Conservation (phyloP, 2,329 filamentous ascomycete genomes). For the Didymella lethalis region DNA sequence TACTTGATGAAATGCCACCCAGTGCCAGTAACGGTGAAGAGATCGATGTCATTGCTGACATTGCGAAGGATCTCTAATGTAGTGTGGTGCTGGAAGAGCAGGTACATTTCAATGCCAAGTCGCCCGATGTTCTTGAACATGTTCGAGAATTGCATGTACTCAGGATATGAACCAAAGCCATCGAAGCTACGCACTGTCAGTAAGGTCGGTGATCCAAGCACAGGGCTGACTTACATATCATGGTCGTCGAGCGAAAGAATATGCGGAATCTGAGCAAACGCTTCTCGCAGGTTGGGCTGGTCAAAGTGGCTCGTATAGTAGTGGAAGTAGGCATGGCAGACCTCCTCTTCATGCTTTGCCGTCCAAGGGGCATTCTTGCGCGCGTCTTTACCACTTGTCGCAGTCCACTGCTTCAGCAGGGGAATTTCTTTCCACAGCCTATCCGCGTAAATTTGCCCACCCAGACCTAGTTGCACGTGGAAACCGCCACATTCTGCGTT, state of each 20-base stretch:
- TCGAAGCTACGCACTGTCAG: constrained; percentile 73
- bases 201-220: not conserved
- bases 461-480: constrained; percentile 89
- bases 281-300: constrained; percentile 91
- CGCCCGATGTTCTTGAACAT: constrained; percentile 99
- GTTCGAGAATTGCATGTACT: constrained; percentile 97
- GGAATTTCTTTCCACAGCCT: constrained; percentile 96
- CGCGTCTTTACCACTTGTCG: constrained; percentile 90
- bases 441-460: constrained; percentile 95
- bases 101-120: constrained; percentile 95
- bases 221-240: constrained; percentile 78
- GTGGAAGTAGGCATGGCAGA: constrained; percentile 96
- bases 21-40: constrained; percentile 96
- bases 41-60: constrained; percentile 83
- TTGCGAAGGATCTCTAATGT: constrained; percentile 92
- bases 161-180: constrained; percentile 94
- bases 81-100: constrained; percentile 97
- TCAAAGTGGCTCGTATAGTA: constrained; percentile 99
- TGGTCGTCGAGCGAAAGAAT: constrained; percentile 94
- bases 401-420: constrained; percentile 91
- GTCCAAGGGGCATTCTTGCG: constrained; percentile 92
- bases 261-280: constrained; percentile 96
- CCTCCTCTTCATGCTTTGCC: constrained; percentile 92
- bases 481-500: constrained; percentile 96
- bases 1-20: constrained; percentile 99